Evolutionary conservation across 106 monocot genomes (phyloP).

Genomic region (Dendrobium nobile): DNA sequence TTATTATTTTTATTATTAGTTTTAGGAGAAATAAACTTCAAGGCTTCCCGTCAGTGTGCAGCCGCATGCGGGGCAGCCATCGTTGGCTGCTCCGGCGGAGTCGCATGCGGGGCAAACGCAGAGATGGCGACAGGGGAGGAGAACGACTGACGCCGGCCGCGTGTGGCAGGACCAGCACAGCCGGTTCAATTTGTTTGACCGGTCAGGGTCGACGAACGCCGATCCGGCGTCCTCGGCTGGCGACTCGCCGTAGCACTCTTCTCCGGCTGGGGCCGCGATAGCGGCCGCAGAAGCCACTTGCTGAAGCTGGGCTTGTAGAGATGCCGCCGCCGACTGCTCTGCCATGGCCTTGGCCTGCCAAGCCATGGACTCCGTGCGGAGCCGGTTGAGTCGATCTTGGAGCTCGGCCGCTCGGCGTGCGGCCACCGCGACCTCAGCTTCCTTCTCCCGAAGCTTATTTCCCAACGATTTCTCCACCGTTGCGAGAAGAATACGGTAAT

Average conservation of each 20-base stretch:
- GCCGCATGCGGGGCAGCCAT: slow-evolving; percentile 20
- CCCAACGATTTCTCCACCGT: slow-evolving; percentile 15
- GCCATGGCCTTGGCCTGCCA: slow-evolving; percentile 82
- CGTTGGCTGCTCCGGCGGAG: background rate
- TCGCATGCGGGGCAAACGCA: slow-evolving; percentile 41
- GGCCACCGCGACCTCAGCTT: slow-evolving; percentile 46
- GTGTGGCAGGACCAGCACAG: slow-evolving; percentile 37
- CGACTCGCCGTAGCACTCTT: slow-evolving; percentile 13
- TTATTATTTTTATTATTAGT: background rate
- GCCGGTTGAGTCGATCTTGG: slow-evolving; percentile 43
- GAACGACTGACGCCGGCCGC: slow-evolving; percentile 20
- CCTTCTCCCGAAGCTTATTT: slow-evolving; percentile 53
- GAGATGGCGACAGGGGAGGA: slow-evolving; percentile 50
- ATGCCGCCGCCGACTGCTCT: slow-evolving; percentile 47
- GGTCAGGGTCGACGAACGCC: slow-evolving; percentile 52
- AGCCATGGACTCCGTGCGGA: slow-evolving; percentile 51
- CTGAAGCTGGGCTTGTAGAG: slow-evolving; percentile 67
- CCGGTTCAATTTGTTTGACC: slow-evolving; percentile 1
- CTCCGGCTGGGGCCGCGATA: background rate
- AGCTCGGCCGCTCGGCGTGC: slow-evolving; percentile 51
- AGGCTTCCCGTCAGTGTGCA: slow-evolving; percentile 13
- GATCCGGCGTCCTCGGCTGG: slow-evolving; percentile 65
- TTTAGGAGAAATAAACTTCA: slow-evolving; percentile 8
- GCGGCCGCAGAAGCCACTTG: slow-evolving; percentile 29
- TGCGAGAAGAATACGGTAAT: slow-evolving; percentile 42